A percentile compares a stretch with the other conserved stretches of the same genome.
These are phyloP conservation scores for Apocynum venetum DNA, from an alignment of 257 asterid species.

Conservation along the genomic window DNA sequence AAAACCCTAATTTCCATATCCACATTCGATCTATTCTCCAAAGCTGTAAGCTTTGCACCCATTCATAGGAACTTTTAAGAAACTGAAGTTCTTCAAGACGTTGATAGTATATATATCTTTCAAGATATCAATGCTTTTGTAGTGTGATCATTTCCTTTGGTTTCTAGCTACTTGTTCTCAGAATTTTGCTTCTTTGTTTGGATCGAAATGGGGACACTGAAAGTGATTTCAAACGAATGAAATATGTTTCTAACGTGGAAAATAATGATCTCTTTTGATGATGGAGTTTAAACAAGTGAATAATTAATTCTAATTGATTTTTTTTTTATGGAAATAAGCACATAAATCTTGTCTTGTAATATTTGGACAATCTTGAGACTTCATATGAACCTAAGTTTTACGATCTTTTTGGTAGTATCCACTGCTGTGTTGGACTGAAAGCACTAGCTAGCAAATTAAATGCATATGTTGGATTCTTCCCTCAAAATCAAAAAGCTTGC, in stretches of 20 bases:
- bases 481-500: no score
- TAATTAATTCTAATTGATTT: no score
- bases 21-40: slow-evolving; percentile 23
- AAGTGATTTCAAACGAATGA: no score
- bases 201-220: no score
- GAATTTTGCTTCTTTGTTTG: no score
- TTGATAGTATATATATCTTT: not conserved
- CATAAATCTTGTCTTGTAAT: not conserved
- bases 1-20: slow-evolving; percentile 35
- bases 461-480: no score
- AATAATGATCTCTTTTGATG: no score
- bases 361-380: not conserved
- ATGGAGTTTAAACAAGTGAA: no score
- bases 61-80: not conserved
- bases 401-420: not conserved
- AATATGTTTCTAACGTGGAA: no score
- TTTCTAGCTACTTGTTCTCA: no score
- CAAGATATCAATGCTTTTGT: no score
- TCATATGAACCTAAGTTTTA: not conserved
- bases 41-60: slow-evolving; percentile 26
- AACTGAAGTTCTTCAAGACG: no score
- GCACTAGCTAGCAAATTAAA: not conserved
- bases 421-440: not conserved
- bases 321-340: not conserved
- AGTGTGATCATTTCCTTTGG: not conserved